Percentiles rank a stretch among this genome's conserved stretches.
Evolutionary conservation across 2,329 filamentous ascomycete species (phyloP).

Genomic region (Davidsoniella eucalypti): DNA sequence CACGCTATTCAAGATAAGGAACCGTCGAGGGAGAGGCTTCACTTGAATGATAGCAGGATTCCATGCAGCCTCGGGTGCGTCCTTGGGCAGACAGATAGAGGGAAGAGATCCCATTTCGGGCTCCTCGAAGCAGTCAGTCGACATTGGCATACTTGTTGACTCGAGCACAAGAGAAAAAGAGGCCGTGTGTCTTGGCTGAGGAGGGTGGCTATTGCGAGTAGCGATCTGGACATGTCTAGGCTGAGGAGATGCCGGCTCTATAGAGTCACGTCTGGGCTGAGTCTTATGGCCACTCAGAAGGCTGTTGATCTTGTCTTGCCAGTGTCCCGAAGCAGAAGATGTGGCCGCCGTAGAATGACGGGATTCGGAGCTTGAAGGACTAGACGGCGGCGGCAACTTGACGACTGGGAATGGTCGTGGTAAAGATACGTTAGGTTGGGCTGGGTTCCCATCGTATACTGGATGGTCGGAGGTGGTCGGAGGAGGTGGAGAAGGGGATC

Average conservation of each 20-base stretch:
- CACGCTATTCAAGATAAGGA: slow-evolving; percentile 25
- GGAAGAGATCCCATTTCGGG: slow-evolving; percentile 68
- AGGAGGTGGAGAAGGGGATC: slow-evolving; percentile 55
- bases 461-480: slow-evolving; percentile 55
- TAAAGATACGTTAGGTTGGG: slow-evolving; percentile 51
- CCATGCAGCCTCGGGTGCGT: slow-evolving; percentile 47
- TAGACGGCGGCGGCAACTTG: slow-evolving; percentile 50
- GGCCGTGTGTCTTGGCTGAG: background rate
- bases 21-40: slow-evolving; percentile 37
- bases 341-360: background rate
- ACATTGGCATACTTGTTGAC: slow-evolving; percentile 41
- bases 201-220: background rate
- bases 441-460: slow-evolving; percentile 49
- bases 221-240: background rate
- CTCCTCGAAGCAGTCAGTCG: slow-evolving; percentile 66
- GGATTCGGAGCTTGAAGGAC: background rate
- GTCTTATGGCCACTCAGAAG: slow-evolving; percentile 42
- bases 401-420: slow-evolving; percentile 60
- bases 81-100: slow-evolving; percentile 48
- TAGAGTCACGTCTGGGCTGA: slow-evolving; percentile 3
- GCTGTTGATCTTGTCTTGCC: slow-evolving; percentile 75
- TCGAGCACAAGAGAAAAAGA: background rate
- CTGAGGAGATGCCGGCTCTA: background rate
- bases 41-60: slow-evolving; percentile 36
- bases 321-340: slow-evolving; percentile 20